Base-by-base conservation (phyloP, 495 filamentous ascomycete species). In the Beverwykella pulmonaria region DNA sequence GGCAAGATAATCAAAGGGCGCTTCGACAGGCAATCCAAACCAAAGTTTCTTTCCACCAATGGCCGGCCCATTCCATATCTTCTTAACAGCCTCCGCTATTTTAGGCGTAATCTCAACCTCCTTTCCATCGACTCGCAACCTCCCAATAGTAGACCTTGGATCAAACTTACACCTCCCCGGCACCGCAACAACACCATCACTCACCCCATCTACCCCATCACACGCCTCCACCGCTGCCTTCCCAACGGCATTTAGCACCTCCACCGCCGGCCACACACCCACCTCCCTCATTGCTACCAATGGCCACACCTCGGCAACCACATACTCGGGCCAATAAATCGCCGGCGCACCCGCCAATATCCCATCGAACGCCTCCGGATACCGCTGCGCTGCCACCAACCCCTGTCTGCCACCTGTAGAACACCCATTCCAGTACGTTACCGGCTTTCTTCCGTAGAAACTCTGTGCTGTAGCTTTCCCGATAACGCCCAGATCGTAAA, bases 281-380 rank as follows among this genome's bases (percentile, higher is more conserved):
- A n/a, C 48, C 27, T 63, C 44, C 44, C 68, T 73, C 70, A 75
- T 74, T 34, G 73, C 70, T 27, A 61, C 34, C 27, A 74, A 65
- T n/a, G 76, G 73, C 76, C 76, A 80, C 17, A 67, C 56, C 46
- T 73, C 64, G 1, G 72, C 69, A 6, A 68, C 14, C 8, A 69
- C n/a, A 55, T 74, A 63, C 30, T 58, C 59, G 1, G 62, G 60
- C 75, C 73, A 79, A 60, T 79, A 73, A 61, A 75, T 72, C 19
- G 36, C 50, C 10, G 61, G 61, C 26, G 61, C 61, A 57, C 9
- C 34, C 1, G 61, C 61, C 5, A 57, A 20, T 1, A 64, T 49
- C 20, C 61, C 48, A 29, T 55, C 61, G 19, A 56, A 25, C 22
- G 26, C 17, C 1, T 32, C 22, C 36, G 29, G 61, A 55, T 57